Evolutionary conservation across 768 basidiomycete genomes (phyloP).

Genomic region (Cyclocybe aegerita): DNA sequence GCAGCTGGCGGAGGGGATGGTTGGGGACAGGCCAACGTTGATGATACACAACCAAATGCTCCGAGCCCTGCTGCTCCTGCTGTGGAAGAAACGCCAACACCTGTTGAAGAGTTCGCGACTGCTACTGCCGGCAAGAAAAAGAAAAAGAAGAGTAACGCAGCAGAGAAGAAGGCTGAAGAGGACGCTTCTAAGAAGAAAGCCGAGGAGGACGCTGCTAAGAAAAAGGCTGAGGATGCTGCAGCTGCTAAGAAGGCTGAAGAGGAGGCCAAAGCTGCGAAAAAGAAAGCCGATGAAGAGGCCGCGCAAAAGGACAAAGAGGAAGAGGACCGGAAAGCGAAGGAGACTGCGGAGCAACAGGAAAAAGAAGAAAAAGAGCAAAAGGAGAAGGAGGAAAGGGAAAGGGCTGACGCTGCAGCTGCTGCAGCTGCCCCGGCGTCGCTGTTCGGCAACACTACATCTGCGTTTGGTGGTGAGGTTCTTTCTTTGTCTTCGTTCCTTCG

Average conservation of each 20-base stretch:
- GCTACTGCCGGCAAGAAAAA: conserved; percentile 21
- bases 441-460: conserved; percentile 14
- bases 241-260: conserved; percentile 8
- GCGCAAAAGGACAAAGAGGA: conserved; percentile 11
- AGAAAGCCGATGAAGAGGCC: conserved; percentile 7
- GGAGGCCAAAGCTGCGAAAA: conserved; percentile 10
- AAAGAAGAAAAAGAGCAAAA: conserved; percentile 9
- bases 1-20: too few species aligned
- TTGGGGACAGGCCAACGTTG: background rate
- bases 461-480: conserved; percentile 20
- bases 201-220: conserved; percentile 12
- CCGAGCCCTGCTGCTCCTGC: conserved; percentile 7
- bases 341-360: conserved; percentile 7
- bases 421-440: conserved; percentile 10
- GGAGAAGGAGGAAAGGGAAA: conserved; percentile 16
- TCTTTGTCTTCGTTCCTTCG: conserved; percentile 21
- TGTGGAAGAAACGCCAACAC: conserved; percentile 11
- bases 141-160: conserved; percentile 19
- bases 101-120: conserved; percentile 11
- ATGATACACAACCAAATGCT: conserved; percentile 6
- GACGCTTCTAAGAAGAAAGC: conserved; percentile 1
- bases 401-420: conserved; percentile 15
- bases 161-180: conserved; percentile 6
- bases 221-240: conserved; percentile 12
- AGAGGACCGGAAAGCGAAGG: conserved; percentile 3